phyloP scores from a whole-genome alignment of 805 yeast genomes.

The Jamesozyma rosinii region DNA sequence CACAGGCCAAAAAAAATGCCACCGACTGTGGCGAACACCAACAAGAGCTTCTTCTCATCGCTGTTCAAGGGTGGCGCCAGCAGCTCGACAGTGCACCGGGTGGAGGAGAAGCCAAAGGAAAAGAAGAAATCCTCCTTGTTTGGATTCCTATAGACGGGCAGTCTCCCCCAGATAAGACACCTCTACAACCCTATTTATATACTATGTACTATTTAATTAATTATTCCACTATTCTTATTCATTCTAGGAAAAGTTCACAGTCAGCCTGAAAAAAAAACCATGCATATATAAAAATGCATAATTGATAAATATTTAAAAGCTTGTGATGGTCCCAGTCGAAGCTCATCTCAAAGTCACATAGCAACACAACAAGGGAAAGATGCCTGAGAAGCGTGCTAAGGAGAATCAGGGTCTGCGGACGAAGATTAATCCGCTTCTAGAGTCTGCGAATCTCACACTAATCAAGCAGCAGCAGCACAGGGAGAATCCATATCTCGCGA shows the following conservation, averaged over 20 bases:
- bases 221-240: too few species aligned
- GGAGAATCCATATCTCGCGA: conserved; percentile 25
- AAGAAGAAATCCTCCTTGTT: not conserved
- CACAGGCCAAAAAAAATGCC: not conserved
- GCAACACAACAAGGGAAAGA: not conserved
- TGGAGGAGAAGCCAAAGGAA: not conserved
- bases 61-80: not conserved
- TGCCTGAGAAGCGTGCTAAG: not conserved
- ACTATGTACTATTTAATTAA: too few species aligned
- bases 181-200: too few species aligned
- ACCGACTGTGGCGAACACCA: not conserved
- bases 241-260: too few species aligned
- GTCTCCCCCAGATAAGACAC: too few species aligned
- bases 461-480: conserved; percentile 15
- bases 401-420: conserved; percentile 19
- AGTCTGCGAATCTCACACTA: conserved; percentile 24
- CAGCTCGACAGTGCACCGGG: not conserved
- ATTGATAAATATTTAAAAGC: too few species aligned
- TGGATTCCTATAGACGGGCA: too few species aligned
- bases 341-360: not conserved
- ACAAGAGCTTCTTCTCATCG: conserved; percentile 5
- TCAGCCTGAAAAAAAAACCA: too few species aligned
- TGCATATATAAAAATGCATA: too few species aligned
- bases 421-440: conserved; percentile 25
- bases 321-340: too few species aligned